phyloP scores from a whole-genome alignment of 2,329 filamentous ascomycete genomes.

The Verticillium zaregamsianum region DNA sequence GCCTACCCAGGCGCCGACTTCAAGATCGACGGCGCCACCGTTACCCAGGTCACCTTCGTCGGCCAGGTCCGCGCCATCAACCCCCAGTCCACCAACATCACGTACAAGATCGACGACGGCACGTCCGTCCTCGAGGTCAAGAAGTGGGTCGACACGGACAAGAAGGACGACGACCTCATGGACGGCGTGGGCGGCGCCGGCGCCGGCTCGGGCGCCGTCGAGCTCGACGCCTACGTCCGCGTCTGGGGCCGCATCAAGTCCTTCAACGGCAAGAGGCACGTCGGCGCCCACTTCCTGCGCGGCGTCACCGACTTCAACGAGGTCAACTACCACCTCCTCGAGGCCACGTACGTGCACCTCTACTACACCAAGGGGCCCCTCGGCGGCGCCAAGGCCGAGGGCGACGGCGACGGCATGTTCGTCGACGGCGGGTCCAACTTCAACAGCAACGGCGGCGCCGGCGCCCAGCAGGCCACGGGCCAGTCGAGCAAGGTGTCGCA shows the following conservation, averaged over 20 bases:
- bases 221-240: slow-evolving; percentile 75
- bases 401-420: slow-evolving; percentile 49
- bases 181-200: slow-evolving; percentile 32
- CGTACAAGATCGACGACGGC: slow-evolving; percentile 91
- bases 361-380: slow-evolving; percentile 70
- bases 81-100: slow-evolving; percentile 85
- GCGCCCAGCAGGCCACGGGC: slow-evolving; percentile 25
- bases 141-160: slow-evolving; percentile 72
- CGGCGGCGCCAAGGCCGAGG: slow-evolving; percentile 33
- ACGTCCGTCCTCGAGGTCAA: slow-evolving; percentile 90
- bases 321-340: slow-evolving; percentile 85
- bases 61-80: slow-evolving; percentile 87
- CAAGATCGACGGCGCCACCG: slow-evolving; percentile 72
- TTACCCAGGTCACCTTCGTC: slow-evolving; percentile 78
- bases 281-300: slow-evolving; percentile 77
- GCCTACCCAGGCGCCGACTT: slow-evolving; percentile 70
- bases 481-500: slow-evolving; percentile 34
- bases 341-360: slow-evolving; percentile 84
- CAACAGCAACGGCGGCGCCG: neutral
- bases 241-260: slow-evolving; percentile 81
- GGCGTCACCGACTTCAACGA: slow-evolving; percentile 85
- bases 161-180: slow-evolving; percentile 34
- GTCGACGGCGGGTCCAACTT: slow-evolving; percentile 40
- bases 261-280: slow-evolving; percentile 78
- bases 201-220: slow-evolving; percentile 53